Conservation (phyloP, 176 grass and related monocot species). For the bread wheat (Triticum aestivum) region DNA sequence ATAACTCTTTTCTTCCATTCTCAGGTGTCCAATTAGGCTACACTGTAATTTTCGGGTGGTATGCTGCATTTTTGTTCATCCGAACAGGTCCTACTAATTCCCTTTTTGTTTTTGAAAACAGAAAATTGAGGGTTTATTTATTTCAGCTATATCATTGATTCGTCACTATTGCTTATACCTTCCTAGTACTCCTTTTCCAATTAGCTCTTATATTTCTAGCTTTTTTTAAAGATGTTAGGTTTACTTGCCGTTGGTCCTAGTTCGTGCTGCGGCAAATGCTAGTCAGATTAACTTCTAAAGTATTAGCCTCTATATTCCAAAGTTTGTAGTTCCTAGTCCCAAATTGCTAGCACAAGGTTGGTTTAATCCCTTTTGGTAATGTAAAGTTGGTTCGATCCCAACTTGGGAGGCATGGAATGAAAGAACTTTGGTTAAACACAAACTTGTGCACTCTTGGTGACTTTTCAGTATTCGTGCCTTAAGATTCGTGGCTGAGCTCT, state of each 20-base stretch:
- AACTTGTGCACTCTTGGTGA: background rate
- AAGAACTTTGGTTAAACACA: background rate
- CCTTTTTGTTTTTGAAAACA: background rate
- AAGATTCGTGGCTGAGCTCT: background rate
- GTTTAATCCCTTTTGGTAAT: background rate
- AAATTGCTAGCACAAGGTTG: background rate
- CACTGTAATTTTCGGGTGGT: slow-evolving; percentile 96
- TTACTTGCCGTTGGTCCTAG: background rate
- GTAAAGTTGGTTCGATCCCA: background rate
- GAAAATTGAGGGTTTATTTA: background rate
- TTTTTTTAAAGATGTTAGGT: slow-evolving; percentile 1
- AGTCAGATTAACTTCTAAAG: background rate
- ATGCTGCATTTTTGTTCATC: slow-evolving; percentile 87
- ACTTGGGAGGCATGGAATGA: background rate
- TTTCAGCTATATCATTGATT: slow-evolving; percentile 5
- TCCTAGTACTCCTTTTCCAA: background rate
- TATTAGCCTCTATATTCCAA: background rate
- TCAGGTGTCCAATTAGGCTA: slow-evolving; percentile 91
- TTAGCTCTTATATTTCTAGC: background rate
- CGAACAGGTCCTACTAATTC: slow-evolving; percentile 65
- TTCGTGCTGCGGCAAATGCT: background rate
- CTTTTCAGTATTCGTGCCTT: background rate
- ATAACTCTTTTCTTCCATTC: slow-evolving; percentile 7
- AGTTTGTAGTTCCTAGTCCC: background rate
- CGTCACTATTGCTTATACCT: background rate